A percentile compares a stretch with the other conserved stretches of the same genome.
Evolutionary conservation across 2,329 filamentous ascomycete genomes (phyloP).

Genomic region (Gaeumannomyces tritici): DNA sequence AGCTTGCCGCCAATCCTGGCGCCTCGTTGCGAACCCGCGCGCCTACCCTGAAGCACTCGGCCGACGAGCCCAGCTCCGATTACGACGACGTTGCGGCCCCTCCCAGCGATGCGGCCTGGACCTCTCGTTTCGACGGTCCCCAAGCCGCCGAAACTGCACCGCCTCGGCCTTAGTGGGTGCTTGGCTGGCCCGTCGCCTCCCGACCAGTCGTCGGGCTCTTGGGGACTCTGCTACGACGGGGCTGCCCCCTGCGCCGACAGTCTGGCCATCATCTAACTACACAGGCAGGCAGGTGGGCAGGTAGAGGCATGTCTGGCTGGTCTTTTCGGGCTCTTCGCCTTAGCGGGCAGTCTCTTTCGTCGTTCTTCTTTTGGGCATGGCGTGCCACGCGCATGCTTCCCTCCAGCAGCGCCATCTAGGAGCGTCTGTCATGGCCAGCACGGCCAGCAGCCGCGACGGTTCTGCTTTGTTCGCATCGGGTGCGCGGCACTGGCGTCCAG

Average conservation of each 20-base stretch:
- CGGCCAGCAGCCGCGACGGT: not conserved
- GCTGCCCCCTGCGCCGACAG: not conserved
- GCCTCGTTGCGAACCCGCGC: not conserved
- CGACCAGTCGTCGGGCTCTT: not conserved
- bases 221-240: not conserved
- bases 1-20: conserved; percentile 1
- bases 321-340: not conserved
- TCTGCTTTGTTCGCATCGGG: not conserved
- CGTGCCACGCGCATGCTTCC: too few relatives aligned
- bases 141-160: conserved; percentile 12
- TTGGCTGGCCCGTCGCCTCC: not conserved
- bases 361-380: too few relatives aligned
- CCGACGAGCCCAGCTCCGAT: not conserved
- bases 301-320: too few relatives aligned
- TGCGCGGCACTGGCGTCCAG: not conserved
- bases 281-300: too few relatives aligned
- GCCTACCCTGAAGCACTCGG: not conserved
- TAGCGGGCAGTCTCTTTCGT: not conserved
- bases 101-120: conserved; percentile 1
- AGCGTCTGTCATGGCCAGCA: too few relatives aligned
- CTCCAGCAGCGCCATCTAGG: too few relatives aligned
- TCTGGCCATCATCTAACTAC: too few relatives aligned
- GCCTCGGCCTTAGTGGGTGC: conserved; percentile 7
- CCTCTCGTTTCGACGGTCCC: conserved; percentile 9
- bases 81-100: not conserved